phyloP scores from a whole-genome alignment of 2,329 filamentous ascomycete species.

The Fusarium miscanthi region DNA sequence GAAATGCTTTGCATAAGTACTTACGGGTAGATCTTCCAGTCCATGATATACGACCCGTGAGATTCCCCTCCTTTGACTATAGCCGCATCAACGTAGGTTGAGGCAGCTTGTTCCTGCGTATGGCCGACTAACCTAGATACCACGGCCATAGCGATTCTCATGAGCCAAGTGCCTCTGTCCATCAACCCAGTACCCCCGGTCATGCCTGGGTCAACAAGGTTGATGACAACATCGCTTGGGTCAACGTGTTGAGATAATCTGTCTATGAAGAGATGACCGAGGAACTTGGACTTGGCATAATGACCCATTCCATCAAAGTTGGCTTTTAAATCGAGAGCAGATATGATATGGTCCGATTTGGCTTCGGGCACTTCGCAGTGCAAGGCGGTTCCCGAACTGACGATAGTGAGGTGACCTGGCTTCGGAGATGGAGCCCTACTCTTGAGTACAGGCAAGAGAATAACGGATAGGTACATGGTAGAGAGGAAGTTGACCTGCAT shows the following conservation, averaged over 20 bases:
- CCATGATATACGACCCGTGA: conserved; percentile 5
- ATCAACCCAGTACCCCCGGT: background rate
- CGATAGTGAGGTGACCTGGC: background rate
- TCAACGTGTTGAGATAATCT: background rate
- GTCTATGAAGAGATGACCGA: background rate
- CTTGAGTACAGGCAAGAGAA: background rate
- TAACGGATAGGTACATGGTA: background rate
- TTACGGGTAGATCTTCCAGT: conserved; percentile 7
- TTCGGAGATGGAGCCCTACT: background rate
- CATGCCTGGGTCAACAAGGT: conserved; percentile 1
- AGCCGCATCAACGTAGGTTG: background rate
- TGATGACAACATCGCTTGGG: background rate
- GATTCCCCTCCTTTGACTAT: background rate
- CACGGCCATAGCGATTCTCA: background rate
- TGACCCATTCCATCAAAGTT: background rate
- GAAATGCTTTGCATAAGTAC: background rate
- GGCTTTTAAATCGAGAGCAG: background rate
- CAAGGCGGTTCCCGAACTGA: background rate
- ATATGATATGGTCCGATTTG: background rate
- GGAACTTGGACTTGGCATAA: background rate
- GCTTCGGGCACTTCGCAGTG: conserved; percentile 1
- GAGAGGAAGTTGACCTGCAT: conserved; percentile 17
- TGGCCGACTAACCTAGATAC: background rate
- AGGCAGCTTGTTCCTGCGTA: background rate
- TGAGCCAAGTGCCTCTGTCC: background rate